Percentiles rank a stretch among this genome's conserved stretches.
These are phyloP conservation scores for Metarhizium guizhouense DNA, from an alignment of 2,329 filamentous ascomycete species.

Conservation along the genomic window DNA sequence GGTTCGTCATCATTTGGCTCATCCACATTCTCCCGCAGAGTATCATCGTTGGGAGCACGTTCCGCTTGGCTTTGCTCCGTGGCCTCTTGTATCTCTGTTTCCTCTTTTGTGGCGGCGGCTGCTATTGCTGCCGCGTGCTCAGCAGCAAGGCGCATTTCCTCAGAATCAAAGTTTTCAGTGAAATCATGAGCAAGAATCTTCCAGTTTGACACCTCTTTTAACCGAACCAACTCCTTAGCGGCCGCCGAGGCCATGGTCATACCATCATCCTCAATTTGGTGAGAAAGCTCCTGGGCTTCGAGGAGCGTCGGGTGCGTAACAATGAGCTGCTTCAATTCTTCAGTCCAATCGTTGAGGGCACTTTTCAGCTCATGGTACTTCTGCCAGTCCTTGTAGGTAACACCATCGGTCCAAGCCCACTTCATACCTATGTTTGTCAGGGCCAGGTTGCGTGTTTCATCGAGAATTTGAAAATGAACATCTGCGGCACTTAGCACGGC, in stretches of 20 bases:
- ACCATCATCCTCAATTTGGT: slow-evolving; percentile 64
- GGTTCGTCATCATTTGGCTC: slow-evolving; percentile 1
- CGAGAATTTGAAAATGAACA: slow-evolving; percentile 73
- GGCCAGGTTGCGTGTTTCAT: slow-evolving; percentile 73
- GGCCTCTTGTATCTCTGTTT: slow-evolving; percentile 11
- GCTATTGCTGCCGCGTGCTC: slow-evolving; percentile 24
- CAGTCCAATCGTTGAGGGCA: slow-evolving; percentile 76
- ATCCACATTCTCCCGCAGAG: neutral
- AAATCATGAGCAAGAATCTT: slow-evolving; percentile 70
- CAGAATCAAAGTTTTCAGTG: slow-evolving; percentile 69
- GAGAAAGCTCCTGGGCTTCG: slow-evolving; percentile 57
- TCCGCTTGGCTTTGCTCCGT: slow-evolving; percentile 1
- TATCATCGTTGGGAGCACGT: neutral
- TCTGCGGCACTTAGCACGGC: slow-evolving; percentile 66
- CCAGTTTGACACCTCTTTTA: slow-evolving; percentile 79
- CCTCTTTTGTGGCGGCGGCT: slow-evolving; percentile 12
- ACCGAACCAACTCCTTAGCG: slow-evolving; percentile 66
- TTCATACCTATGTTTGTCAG: slow-evolving; percentile 86
- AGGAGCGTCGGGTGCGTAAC: slow-evolving; percentile 63
- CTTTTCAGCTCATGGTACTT: slow-evolving; percentile 85
- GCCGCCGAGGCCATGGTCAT: slow-evolving; percentile 74
- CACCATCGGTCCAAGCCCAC: slow-evolving; percentile 92
- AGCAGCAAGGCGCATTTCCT: slow-evolving; percentile 49
- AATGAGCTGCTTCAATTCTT: slow-evolving; percentile 69
- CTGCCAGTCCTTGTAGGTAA: slow-evolving; percentile 96